Conservation (phyloP, 2,329 filamentous ascomycete genomes). For the Stenocarpella maydis region DNA sequence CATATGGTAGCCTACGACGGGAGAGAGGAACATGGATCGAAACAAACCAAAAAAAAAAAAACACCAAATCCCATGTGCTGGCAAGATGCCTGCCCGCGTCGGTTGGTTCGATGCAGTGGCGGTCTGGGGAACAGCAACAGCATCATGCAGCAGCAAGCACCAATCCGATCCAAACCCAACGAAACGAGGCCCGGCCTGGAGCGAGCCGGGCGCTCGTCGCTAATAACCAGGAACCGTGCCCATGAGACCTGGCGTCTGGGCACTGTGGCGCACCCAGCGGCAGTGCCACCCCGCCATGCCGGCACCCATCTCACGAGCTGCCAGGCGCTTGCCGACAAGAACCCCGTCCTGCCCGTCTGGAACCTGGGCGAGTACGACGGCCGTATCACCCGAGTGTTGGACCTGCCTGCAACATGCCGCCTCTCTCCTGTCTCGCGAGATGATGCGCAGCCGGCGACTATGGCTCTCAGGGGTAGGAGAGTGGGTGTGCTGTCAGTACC, state of each 20-base stretch:
- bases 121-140: constrained; percentile 4
- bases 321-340: constrained; percentile 3
- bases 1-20: not conserved
- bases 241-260: not conserved
- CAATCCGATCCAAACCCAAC: not conserved
- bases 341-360: not conserved
- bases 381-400: constrained; percentile 12
- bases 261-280: not conserved
- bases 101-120: constrained; percentile 15
- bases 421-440: not conserved
- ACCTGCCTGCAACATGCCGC: not conserved
- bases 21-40: not conserved
- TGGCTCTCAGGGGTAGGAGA: not conserved
- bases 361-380: not conserved
- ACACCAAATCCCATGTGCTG: not conserved
- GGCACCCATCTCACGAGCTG: constrained; percentile 15
- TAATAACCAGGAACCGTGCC: too few species aligned
- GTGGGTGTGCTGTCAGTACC: not conserved
- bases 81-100: constrained; percentile 9
- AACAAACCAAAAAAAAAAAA: too few species aligned
- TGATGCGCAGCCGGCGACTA: constrained; percentile 6
- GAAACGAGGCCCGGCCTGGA: not conserved
- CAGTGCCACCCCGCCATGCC: constrained; percentile 12
- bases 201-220: too few species aligned
- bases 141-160: constrained; percentile 1